These are phyloP conservation scores for Prunus mira DNA, from an alignment of 306 rosid species.

Conservation along the genomic window DNA sequence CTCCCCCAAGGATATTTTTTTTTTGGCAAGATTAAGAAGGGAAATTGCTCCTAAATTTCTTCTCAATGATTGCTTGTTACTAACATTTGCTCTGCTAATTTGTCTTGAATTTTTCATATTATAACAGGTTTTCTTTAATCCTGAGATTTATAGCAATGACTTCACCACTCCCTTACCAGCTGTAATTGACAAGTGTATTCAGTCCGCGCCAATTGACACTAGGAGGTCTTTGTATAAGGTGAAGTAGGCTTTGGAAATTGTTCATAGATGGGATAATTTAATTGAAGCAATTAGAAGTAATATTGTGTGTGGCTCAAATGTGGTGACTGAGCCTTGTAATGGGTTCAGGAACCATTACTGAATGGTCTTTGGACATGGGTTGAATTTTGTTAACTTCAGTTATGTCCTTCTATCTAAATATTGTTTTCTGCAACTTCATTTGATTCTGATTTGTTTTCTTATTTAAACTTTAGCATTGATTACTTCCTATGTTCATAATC, in stretches of 20 bases:
- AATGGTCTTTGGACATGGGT: neutral
- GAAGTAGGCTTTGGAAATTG: constrained; percentile 17
- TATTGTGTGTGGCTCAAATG: neutral
- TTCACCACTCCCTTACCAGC: constrained; percentile 81
- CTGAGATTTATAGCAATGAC: constrained; percentile 88
- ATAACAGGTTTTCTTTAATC: constrained; percentile 85
- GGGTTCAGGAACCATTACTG: neutral
- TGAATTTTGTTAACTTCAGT: neutral
- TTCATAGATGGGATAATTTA: neutral
- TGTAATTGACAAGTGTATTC: constrained; percentile 95
- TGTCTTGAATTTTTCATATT: neutral
- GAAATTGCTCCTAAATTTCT: neutral
- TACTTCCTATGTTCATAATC: neutral
- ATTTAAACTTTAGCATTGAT: neutral
- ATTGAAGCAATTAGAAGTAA: neutral
- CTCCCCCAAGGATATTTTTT: neutral
- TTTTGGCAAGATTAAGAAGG: neutral
- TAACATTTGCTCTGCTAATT: constrained; percentile 14
- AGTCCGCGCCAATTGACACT: constrained; percentile 97
- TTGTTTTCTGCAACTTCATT: neutral
- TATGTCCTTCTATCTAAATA: neutral
- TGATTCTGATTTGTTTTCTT: neutral
- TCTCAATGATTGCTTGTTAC: constrained; percentile 2
- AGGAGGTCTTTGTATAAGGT: constrained; percentile 97
- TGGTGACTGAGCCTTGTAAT: neutral